Base-by-base conservation (phyloP, 1,284 basidiomycete species). In the Gymnopus androsaceus region DNA sequence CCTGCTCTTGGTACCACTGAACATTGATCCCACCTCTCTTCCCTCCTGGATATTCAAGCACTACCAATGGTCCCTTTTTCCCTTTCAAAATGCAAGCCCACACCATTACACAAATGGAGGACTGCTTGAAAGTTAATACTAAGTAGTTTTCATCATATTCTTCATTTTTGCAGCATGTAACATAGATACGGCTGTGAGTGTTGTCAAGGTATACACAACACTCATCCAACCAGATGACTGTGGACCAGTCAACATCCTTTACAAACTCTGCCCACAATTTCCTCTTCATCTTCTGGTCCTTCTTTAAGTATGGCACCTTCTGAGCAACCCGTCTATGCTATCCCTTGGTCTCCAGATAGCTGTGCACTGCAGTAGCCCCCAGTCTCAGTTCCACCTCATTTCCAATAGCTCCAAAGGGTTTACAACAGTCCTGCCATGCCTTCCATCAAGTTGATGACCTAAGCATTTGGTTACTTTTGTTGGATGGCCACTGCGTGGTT, bases 141-240 rank as follows among this genome's bases (percentile, higher is more conserved):
- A 58, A 27, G 40, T 60, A 63, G 25, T 61, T 53, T 12, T 63
- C 53, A 4, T 51, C 50, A 38, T 31, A 51, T 51, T 57, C 57
- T 51, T 63, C 55, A 50, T 56, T 46, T 15, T 44, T 17, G 12
- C 30, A 15, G 11, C 51, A 28, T 40, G 53, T 60, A 19, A 66
- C 54, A 54, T 30, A 63, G 40, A 64, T 47, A 12, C 47, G 58
- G 36, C 63, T 58, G 23, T 40, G 11, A 23, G 51, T 31, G 41
- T 65, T 59, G 11, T 48, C 60, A 8, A 63, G 42, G 37, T 60
- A 57, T 40, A 66, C 48, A 51, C 61, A 66, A 56, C 47, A 59
- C 46, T 66, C 60, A 56, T 66, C 63, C 27, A 61, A 64, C 54
- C 52, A 63, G 38, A 63, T 61, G 8, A 55, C 46, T 19, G 23